Evolutionary conservation across 257 asterid species (phyloP), one percentile per base, ranked within the genome.

Genomic region (Cruciata laevipes): DNA sequence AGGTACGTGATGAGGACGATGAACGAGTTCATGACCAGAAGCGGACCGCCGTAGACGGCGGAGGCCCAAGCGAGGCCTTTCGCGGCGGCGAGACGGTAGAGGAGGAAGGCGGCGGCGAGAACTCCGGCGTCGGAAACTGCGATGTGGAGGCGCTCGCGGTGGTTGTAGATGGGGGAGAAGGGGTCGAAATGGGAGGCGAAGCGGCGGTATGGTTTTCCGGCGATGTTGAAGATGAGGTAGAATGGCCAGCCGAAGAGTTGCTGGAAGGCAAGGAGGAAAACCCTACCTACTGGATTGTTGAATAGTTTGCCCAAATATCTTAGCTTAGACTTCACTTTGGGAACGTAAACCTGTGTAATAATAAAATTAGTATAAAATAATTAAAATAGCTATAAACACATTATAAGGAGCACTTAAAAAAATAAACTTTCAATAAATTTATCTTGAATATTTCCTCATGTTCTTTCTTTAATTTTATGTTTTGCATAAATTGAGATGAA

Each of bases 111-210:
- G 65, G 20, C 75, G 4, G 83, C 79, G 18, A 84, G 78, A 59
- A 87, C 68, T 25, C 95, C 95, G 11, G 67, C 82, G 65, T 87
- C 96, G 0, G 96, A 85, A 16, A 85, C 7, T 31, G 70, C 78
- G 58, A 89, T 89, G 17, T 87, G 96, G 13, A 82, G 75, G 0
- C 95, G 87, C 68, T 89, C 96, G 0, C 95, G 87, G 18, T 87
- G 88, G 0, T 83, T 73, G 76, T 89, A 89, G 51, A 89, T 87
- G 0, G 96, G 96, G 66, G 93, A 79, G 2, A 81, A 27, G 0
- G 95, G 95, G 73, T 87, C 91, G 7, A 23, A 89, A 68, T 89
- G 94, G 81, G 93, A 87, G 0, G 96, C 95, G 7, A 89, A 89
- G 1, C 96, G 84, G 4, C 82, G 81, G 44, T 87, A 89, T 18